A percentile compares a stretch with the other conserved stretches of the same genome.
phyloP scores from a whole-genome alignment of 208 protist genomes.

The Leishmania guyanensis region DNA sequence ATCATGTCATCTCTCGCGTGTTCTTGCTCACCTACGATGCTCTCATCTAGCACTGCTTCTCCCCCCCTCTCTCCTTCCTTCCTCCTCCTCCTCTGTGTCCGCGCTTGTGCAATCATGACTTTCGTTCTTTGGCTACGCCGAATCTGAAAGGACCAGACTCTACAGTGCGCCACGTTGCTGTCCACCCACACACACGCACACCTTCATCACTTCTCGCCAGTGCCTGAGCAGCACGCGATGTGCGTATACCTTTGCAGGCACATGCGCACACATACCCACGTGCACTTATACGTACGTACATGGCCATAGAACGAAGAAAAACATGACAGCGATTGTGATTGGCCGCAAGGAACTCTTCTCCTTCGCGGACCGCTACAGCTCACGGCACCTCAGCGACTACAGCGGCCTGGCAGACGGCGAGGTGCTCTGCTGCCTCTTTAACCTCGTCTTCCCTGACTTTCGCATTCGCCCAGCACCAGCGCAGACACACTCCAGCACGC shows the following conservation, averaged over 20 bases:
- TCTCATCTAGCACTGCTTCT: neutral
- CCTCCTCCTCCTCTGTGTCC: neutral
- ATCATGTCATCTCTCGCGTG: neutral
- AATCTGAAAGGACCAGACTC: neutral
- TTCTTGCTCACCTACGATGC: neutral
- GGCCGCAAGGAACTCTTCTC: conserved; percentile 81
- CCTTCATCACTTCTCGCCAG: neutral
- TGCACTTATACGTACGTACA: neutral
- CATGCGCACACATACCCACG: neutral
- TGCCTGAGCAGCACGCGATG: neutral
- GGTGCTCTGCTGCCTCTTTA: conserved; percentile 71
- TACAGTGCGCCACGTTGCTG: neutral
- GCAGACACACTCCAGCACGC: conserved; percentile 65
- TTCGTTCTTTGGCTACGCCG: neutral
- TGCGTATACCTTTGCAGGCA: neutral
- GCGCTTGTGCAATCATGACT: neutral
- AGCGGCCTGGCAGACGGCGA: conserved; percentile 53
- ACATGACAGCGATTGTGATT: conserved; percentile 48
- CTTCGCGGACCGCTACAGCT: conserved; percentile 77
- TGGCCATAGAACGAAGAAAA: neutral
- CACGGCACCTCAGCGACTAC: conserved; percentile 58
- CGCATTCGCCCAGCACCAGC: conserved; percentile 53
- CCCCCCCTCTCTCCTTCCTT: too few relatives aligned
- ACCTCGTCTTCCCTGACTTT: conserved; percentile 60
- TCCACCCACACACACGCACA: neutral